Evolutionary conservation across 257 asterid genomes (phyloP).

Genomic region (Coffea canephora): DNA sequence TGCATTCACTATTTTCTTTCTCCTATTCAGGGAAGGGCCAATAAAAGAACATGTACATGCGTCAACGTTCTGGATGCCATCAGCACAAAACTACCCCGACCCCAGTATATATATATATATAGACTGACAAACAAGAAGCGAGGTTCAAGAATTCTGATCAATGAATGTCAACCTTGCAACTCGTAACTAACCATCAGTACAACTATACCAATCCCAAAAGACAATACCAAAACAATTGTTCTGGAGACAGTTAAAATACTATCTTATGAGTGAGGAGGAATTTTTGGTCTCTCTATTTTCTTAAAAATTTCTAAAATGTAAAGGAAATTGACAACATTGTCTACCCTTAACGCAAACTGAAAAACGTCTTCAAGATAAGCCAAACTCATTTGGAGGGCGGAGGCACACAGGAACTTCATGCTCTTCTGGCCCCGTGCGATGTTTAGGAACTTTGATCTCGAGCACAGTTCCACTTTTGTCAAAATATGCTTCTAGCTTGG

Average conservation of each 20-base stretch:
- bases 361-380: slow-evolving; percentile 34
- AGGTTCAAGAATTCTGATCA: slow-evolving; percentile 6
- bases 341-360: neutral
- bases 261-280: slow-evolving; percentile 5
- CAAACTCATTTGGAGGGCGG: slow-evolving; percentile 68
- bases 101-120: neutral
- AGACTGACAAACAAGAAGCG: neutral
- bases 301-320: neutral
- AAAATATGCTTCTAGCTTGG: slow-evolving; percentile 73
- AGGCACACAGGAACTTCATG: slow-evolving; percentile 78
- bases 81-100: neutral
- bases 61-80: neutral
- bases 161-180: neutral
- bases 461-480: slow-evolving; percentile 65
- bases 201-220: slow-evolving; percentile 1
- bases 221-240: slow-evolving; percentile 1
- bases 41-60: neutral
- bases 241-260: neutral
- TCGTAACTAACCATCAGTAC: neutral
- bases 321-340: neutral
- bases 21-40: neutral
- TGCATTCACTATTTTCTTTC: neutral
- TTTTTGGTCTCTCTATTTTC: neutral
- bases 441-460: slow-evolving; percentile 73
- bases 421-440: slow-evolving; percentile 68